A percentile compares a stretch with the other conserved stretches of the same genome.
Conservation (phyloP, 2,329 filamentous ascomycete species). For the Pseudocercospora pini-densiflorae region DNA sequence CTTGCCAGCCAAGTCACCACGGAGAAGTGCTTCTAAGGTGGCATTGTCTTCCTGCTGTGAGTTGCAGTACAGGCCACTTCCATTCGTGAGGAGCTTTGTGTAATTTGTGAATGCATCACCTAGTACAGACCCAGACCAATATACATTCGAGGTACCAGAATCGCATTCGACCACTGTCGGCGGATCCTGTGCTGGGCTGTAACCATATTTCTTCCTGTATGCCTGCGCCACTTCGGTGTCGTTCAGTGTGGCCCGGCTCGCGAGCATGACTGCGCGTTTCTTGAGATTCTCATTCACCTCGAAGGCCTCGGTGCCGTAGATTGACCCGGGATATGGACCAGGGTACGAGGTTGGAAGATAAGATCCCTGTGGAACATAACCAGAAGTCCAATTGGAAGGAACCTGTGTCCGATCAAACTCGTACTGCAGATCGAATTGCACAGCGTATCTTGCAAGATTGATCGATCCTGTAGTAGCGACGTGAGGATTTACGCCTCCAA, state of each 20-base stretch:
- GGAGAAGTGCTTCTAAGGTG: constrained; percentile 40
- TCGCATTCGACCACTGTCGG: constrained; percentile 41
- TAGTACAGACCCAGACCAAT: constrained; percentile 37
- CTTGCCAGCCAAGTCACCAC: constrained; percentile 34
- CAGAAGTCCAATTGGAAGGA: constrained; percentile 27
- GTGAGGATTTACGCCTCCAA: constrained; percentile 35
- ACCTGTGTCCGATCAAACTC: constrained; percentile 32
- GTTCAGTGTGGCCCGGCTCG: constrained; percentile 34
- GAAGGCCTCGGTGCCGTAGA: constrained; percentile 45
- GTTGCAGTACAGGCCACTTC: constrained; percentile 42
- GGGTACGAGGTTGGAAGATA: constrained; percentile 28
- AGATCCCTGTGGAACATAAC: constrained; percentile 33
- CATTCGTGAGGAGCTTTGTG: constrained; percentile 42
- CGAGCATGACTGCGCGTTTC: constrained; percentile 33
- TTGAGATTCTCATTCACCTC: constrained; percentile 42
- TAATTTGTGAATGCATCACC: constrained; percentile 38
- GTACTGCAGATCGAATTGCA: constrained; percentile 33
- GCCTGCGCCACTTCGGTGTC: constrained; percentile 36
- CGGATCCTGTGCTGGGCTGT: constrained; percentile 32
- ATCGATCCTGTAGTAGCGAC: constrained; percentile 32
- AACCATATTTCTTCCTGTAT: constrained; percentile 39
- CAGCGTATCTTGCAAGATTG: constrained; percentile 31
- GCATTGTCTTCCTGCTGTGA: constrained; percentile 45
- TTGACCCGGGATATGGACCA: constrained; percentile 26
- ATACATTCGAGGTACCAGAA: constrained; percentile 38